A percentile compares a stretch with the other conserved stretches of the same genome.
Conservation (phyloP, 495 filamentous ascomycete genomes). For the Melanomma pulvis-pyrius region DNA sequence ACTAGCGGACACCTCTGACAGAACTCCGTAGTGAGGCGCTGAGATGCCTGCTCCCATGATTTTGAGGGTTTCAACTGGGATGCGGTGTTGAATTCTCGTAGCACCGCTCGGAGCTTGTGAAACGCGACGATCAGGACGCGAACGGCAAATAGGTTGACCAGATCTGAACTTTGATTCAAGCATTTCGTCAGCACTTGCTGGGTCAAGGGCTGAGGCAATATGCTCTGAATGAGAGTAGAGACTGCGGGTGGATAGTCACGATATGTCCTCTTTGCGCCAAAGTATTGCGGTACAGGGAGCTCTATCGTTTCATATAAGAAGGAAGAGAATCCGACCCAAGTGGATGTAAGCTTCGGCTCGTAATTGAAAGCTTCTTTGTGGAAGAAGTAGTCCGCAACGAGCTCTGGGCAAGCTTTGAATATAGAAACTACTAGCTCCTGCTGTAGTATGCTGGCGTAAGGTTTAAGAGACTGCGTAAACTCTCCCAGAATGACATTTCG, state of each 20-base stretch:
- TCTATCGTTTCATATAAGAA: conserved; percentile 80
- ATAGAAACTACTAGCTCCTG: conserved; percentile 77
- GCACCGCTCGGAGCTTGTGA: conserved; percentile 67
- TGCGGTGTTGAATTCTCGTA: conserved; percentile 58
- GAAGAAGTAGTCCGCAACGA: conserved; percentile 82
- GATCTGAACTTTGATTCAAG: conserved; percentile 69
- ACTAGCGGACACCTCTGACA: conserved; percentile 75
- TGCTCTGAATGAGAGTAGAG: conserved; percentile 75
- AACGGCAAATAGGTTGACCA: conserved; percentile 81
- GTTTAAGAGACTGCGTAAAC: conserved; percentile 77
- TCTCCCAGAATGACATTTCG: conserved; percentile 73
- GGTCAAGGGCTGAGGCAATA: conserved; percentile 80
- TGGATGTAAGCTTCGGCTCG: conserved; percentile 85
- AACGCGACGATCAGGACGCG: conserved; percentile 77
- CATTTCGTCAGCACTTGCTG: conserved; percentile 77
- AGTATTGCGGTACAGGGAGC: conserved; percentile 69
- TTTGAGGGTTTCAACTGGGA: conserved; percentile 44
- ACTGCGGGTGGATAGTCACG: conserved; percentile 69
- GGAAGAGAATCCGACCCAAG: conserved; percentile 91
- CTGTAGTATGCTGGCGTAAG: conserved; percentile 79
- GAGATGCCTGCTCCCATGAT: conserved; percentile 67
- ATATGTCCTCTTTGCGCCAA: conserved; percentile 55
- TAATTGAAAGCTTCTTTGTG: conserved; percentile 78
- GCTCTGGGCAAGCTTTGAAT: conserved; percentile 78
- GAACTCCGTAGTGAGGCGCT: conserved; percentile 71